Percentiles rank a stretch among this genome's conserved stretches.
Evolutionary conservation across 768 basidiomycete genomes (phyloP).

Genomic region (Suillus paluster): DNA sequence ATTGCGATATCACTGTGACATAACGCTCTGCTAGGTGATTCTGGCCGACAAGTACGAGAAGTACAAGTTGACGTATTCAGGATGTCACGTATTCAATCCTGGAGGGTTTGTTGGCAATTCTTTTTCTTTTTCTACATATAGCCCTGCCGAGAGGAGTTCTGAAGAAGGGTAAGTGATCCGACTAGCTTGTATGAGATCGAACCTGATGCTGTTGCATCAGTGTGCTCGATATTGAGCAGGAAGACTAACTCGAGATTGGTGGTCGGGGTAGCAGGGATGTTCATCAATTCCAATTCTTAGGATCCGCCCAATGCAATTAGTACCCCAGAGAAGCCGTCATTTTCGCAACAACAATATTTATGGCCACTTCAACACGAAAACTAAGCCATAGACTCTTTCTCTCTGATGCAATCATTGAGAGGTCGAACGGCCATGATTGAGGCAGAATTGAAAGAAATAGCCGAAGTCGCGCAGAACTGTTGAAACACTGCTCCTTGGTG

Average conservation of each 20-base stretch:
- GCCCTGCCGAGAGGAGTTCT: conserved; percentile 82
- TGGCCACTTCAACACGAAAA: neutral
- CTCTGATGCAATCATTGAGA: too few relatives aligned
- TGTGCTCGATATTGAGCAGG: conserved; percentile 1
- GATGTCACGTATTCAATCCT: conserved; percentile 98
- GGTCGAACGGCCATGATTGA: too few relatives aligned
- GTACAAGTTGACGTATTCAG: conserved; percentile 95
- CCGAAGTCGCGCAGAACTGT: too few relatives aligned
- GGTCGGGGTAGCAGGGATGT: neutral
- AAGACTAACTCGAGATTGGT: neutral
- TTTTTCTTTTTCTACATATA: conserved; percentile 89
- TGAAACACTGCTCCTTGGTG: too few relatives aligned
- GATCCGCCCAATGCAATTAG: neutral
- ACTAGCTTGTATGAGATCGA: neutral
- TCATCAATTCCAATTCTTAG: neutral
- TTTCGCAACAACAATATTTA: neutral
- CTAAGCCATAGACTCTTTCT: too few relatives aligned
- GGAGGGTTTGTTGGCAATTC: conserved; percentile 86
- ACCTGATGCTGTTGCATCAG: neutral
- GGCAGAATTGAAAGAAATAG: too few relatives aligned
- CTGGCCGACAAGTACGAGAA: conserved; percentile 97
- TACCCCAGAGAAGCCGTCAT: neutral
- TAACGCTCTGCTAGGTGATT: conserved; percentile 59
- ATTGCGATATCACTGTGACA: conserved; percentile 13
- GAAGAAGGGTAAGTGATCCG: conserved; percentile 70